Percentiles rank a stretch among this genome's conserved stretches.
Conservation (phyloP, 495 filamentous ascomycete species). For the Aspergillus cristatus region DNA sequence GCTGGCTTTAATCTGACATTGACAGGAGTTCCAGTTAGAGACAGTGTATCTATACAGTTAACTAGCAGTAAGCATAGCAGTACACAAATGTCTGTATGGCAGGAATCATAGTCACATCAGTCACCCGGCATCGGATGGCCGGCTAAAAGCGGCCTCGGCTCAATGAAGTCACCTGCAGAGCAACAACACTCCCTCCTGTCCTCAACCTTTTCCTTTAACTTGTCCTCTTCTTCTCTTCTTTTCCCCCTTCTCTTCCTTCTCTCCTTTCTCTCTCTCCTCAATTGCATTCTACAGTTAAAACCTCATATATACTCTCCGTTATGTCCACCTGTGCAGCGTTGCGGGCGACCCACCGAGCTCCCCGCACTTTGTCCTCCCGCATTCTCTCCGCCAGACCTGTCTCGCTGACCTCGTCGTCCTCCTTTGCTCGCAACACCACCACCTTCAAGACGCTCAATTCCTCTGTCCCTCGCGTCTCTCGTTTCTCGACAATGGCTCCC, state of each 20-base stretch:
- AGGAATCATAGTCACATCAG: no score
- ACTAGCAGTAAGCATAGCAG: no score
- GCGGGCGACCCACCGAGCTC: constrained; percentile 40
- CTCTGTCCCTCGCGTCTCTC: constrained; percentile 16
- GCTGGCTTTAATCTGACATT: no score
- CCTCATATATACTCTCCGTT: constrained; percentile 8
- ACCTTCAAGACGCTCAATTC: constrained; percentile 9
- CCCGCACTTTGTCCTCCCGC: constrained; percentile 40
- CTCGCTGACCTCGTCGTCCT: constrained; percentile 19
- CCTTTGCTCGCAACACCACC: constrained; percentile 9
- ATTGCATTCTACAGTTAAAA: constrained; percentile 6
- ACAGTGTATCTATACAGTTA: no score
- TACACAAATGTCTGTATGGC: no score
- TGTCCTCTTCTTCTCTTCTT: constrained; percentile 8
- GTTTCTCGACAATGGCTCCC: constrained; percentile 42
- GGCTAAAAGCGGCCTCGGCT: constrained; percentile 17
- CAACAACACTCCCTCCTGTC: constrained; percentile 1
- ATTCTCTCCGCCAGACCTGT: constrained; percentile 27
- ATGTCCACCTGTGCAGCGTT: constrained; percentile 30
- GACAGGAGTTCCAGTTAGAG: no score
- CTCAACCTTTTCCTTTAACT: constrained; percentile 6
- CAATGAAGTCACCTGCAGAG: constrained; percentile 12
- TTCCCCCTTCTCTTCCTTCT: constrained; percentile 10
- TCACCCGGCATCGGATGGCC: constrained; percentile 1
- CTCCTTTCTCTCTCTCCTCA: neutral